phyloP scores from a whole-genome alignment of 73 alveolate genomes.

The Paramecium sexaurelia region DNA sequence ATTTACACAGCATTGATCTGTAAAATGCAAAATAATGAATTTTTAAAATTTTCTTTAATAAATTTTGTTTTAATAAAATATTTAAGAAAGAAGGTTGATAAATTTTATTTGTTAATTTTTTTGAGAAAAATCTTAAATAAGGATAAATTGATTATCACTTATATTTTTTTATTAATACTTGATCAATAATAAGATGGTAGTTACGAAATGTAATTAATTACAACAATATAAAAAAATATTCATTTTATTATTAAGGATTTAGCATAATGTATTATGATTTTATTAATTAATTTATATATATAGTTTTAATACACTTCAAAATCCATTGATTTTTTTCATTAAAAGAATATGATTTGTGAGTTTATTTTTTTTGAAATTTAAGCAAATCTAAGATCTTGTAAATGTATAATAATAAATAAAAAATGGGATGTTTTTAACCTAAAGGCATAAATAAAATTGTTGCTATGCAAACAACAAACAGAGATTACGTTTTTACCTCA shows the following conservation, averaged over 20 bases:
- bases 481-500: conserved; percentile 9
- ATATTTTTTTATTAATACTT: no score
- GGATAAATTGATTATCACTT: no score
- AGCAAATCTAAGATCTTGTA: not conserved
- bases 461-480: conserved; percentile 34
- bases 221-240: not conserved
- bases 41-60: no score
- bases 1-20: no score
- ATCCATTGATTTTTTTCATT: not conserved
- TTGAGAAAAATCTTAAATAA: no score
- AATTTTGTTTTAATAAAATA: no score
- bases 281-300: not conserved
- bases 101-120: no score
- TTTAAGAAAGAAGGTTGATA: no score
- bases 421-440: conserved; percentile 27
- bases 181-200: no score
- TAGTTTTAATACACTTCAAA: not conserved
- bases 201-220: no score
- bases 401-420: not conserved
- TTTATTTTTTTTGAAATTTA: not conserved
- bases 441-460: not conserved
- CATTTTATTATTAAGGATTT: not conserved
- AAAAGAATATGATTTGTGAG: not conserved
- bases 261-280: not conserved
- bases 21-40: no score